These are phyloP conservation scores for Phytophthora pluvialis DNA, from an alignment of 352 stramenopile genomes.

Conservation along the genomic window DNA sequence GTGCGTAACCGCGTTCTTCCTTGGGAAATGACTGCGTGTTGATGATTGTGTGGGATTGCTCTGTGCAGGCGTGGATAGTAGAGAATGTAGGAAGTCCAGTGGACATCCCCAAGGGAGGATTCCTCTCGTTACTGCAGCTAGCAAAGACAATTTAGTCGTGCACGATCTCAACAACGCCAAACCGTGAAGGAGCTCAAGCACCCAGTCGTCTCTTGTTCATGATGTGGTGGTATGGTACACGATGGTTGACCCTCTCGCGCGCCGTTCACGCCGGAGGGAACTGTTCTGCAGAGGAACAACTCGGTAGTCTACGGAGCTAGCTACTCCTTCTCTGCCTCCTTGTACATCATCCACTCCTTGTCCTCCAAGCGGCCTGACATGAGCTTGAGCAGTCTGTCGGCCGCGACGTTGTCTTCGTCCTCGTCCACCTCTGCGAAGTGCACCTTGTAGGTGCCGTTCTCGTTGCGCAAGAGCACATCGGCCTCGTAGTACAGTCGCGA, in stretches of 20 bases:
- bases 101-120: constrained; percentile 43
- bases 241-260: constrained; percentile 11
- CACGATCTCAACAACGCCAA: constrained; percentile 1
- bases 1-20: constrained; percentile 16
- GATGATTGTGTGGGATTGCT: background rate
- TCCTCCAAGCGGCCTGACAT: constrained; percentile 70
- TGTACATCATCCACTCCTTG: constrained; percentile 82
- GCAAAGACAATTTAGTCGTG: constrained; percentile 46
- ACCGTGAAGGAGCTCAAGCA: constrained; percentile 7
- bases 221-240: constrained; percentile 34
- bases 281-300: constrained; percentile 16
- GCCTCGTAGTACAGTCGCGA: constrained; percentile 69
- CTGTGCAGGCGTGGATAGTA: constrained; percentile 46
- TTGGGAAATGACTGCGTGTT: background rate
- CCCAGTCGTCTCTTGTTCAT: constrained; percentile 15
- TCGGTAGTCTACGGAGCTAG: constrained; percentile 7
- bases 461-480: constrained; percentile 54
- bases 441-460: constrained; percentile 69
- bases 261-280: constrained; percentile 11
- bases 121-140: constrained; percentile 60
- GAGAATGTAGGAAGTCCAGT: constrained; percentile 47
- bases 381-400: constrained; percentile 61
- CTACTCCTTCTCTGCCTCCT: constrained; percentile 45
- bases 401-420: constrained; percentile 50
- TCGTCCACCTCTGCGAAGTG: constrained; percentile 67